A percentile compares a stretch with the other conserved stretches of the same genome.
phyloP scores from a whole-genome alignment of 208 protist genomes.

The Trichomonas vaginalis region DNA sequence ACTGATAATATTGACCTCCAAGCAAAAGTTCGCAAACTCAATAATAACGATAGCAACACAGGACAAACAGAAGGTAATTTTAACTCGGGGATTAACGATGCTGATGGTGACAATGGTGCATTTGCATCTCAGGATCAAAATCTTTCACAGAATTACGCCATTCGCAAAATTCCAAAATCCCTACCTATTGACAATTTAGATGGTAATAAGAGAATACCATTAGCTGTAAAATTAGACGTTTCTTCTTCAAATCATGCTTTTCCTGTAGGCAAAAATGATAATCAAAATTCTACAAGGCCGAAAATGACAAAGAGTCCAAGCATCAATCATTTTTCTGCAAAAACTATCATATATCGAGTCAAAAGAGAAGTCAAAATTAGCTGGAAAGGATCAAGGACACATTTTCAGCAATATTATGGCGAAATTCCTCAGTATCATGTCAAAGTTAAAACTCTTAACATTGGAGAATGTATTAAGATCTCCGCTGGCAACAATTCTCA shows the following conservation, averaged over 20 bases:
- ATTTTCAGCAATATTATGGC: not conserved
- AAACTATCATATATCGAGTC: not conserved
- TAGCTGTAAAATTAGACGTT: not conserved
- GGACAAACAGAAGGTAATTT: no score
- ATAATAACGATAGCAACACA: no score
- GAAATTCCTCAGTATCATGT: not conserved
- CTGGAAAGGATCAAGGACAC: not conserved
- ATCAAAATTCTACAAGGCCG: not conserved
- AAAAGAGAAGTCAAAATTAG: not conserved
- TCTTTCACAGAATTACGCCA: no score
- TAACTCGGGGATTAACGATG: no score
- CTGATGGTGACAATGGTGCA: no score
- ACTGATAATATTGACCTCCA: no score
- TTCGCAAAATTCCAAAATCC: no score
- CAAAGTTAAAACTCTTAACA: not conserved
- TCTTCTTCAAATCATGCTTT: not conserved
- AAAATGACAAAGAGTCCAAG: not conserved
- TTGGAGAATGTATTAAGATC: not conserved
- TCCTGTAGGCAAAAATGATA: no score
- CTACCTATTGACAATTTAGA: not conserved
- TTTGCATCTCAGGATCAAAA: no score
- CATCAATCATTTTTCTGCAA: not conserved
- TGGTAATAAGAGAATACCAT: not conserved
- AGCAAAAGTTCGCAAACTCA: no score
- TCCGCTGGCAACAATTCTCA: not conserved